phyloP scores from a whole-genome alignment of 2,329 filamentous ascomycete genomes.

The Myriosclerotinia scirpicola region DNA sequence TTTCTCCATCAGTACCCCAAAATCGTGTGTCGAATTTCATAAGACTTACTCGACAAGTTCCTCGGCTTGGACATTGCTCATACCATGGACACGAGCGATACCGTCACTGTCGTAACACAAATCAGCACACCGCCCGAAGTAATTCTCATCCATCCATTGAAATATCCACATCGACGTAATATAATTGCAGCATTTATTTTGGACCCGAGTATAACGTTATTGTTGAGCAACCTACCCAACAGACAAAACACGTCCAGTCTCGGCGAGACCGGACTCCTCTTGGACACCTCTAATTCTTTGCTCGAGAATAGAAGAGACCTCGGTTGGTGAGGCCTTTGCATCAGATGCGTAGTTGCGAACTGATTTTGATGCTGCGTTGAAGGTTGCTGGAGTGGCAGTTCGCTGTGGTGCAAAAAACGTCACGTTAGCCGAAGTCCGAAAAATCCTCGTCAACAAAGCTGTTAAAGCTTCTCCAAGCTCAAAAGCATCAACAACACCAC shows the following conservation, averaged over 20 bases:
- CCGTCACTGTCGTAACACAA: conserved; percentile 72
- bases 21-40: conserved; percentile 25
- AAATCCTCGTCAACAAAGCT: conserved; percentile 39
- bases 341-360: conserved; percentile 87
- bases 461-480: conserved; percentile 44
- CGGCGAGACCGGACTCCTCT: conserved; percentile 92
- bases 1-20: conserved; percentile 28
- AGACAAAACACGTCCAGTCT: conserved; percentile 98
- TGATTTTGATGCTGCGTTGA: conserved; percentile 69
- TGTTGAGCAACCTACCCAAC: conserved; percentile 76
- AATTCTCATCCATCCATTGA: neutral
- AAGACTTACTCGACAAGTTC: conserved; percentile 95
- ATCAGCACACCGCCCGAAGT: conserved; percentile 29
- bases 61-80: conserved; percentile 99
- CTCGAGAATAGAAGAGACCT: conserved; percentile 99
- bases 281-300: conserved; percentile 98
- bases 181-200: conserved; percentile 6
- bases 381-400: conserved; percentile 76
- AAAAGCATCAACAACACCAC: conserved; percentile 40
- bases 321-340: conserved; percentile 92
- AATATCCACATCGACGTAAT: conserved; percentile 7
- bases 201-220: conserved; percentile 13
- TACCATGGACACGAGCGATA: conserved; percentile 99
- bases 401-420: conserved; percentile 68
- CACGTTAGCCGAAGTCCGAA: conserved; percentile 56